Evolutionary conservation across 2,329 filamentous ascomycete genomes (phyloP).

Genomic region (Penicillium sp.): DNA sequence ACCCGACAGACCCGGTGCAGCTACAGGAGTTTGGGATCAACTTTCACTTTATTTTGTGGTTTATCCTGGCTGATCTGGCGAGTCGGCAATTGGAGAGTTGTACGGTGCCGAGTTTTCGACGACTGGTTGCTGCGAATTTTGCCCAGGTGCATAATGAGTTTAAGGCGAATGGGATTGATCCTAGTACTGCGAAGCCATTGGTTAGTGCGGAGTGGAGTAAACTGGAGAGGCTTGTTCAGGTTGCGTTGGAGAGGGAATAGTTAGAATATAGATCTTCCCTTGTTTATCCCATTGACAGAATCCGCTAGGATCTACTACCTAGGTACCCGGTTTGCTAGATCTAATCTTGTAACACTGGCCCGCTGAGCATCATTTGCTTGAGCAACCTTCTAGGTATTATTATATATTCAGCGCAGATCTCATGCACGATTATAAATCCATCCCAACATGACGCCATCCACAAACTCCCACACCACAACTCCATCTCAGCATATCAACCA

Average conservation of each 20-base stretch:
- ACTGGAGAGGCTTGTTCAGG: slow-evolving; percentile 37
- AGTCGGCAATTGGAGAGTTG: slow-evolving; percentile 22
- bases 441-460: neutral
- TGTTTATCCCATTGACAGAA: too few relatives aligned
- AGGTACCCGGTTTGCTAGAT: too few relatives aligned
- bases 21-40: slow-evolving; percentile 26
- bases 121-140: slow-evolving; percentile 23
- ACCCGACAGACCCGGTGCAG: slow-evolving; percentile 12
- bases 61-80: slow-evolving; percentile 28
- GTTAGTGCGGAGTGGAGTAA: slow-evolving; percentile 46
- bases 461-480: neutral
- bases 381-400: too few relatives aligned
- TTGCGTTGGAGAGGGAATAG: slow-evolving; percentile 24
- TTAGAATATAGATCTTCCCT: neutral
- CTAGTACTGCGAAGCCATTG: slow-evolving; percentile 17
- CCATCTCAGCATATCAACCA: neutral
- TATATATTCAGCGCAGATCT: too few relatives aligned
- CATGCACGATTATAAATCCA: too few relatives aligned
- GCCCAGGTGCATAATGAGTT: slow-evolving; percentile 27
- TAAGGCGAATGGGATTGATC: slow-evolving; percentile 23
- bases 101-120: slow-evolving; percentile 29
- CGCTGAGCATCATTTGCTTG: too few relatives aligned
- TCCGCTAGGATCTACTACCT: too few relatives aligned
- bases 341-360: too few relatives aligned
- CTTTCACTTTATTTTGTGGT: slow-evolving; percentile 32